These are phyloP conservation scores for Trichoderma erinaceum DNA, from an alignment of 495 filamentous ascomycete species.

Conservation along the genomic window DNA sequence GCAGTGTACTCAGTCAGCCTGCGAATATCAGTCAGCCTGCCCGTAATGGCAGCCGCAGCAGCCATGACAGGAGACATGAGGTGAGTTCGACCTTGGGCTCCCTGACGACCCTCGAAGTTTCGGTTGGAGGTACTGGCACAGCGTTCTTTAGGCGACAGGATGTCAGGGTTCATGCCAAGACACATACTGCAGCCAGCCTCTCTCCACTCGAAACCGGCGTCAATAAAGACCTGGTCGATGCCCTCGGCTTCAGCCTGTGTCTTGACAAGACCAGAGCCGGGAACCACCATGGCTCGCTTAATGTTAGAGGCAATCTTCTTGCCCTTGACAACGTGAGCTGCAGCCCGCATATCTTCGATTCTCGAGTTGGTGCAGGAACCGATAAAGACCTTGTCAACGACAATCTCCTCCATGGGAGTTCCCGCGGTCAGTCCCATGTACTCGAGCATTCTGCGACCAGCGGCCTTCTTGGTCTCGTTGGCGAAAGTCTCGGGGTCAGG, in stretches of 20 bases:
- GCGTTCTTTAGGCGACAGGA: slow-evolving; percentile 86
- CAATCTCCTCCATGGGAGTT: slow-evolving; percentile 83
- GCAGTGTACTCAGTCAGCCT: slow-evolving; percentile 59
- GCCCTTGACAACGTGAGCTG: slow-evolving; percentile 77
- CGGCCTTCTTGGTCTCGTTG: slow-evolving; percentile 67
- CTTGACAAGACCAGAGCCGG: slow-evolving; percentile 92
- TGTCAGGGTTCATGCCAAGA: slow-evolving; percentile 98
- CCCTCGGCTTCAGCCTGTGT: slow-evolving; percentile 86
- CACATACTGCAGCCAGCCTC: slow-evolving; percentile 99
- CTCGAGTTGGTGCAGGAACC: slow-evolving; percentile 96
- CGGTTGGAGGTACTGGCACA: slow-evolving; percentile 95
- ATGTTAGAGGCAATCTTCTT: slow-evolving; percentile 80
- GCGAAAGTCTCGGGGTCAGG: slow-evolving; percentile 83
- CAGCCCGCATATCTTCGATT: slow-evolving; percentile 91
- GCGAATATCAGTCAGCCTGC: slow-evolving; percentile 86
- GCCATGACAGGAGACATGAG: slow-evolving; percentile 97
- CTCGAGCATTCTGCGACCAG: slow-evolving; percentile 74
- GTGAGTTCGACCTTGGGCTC: slow-evolving; percentile 87
- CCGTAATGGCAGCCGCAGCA: slow-evolving; percentile 80
- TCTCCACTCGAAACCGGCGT: slow-evolving; percentile 95
- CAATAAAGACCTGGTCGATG: slow-evolving; percentile 83
- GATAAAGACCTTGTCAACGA: slow-evolving; percentile 94
- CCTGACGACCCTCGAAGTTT: slow-evolving; percentile 96
- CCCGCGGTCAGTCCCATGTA: slow-evolving; percentile 91
- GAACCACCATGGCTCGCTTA: slow-evolving; percentile 92